Percentiles rank a stretch among this genome's conserved stretches.
Evolutionary conservation across 106 monocot species (phyloP).

Genomic region (Phalaenopsis equestris): DNA sequence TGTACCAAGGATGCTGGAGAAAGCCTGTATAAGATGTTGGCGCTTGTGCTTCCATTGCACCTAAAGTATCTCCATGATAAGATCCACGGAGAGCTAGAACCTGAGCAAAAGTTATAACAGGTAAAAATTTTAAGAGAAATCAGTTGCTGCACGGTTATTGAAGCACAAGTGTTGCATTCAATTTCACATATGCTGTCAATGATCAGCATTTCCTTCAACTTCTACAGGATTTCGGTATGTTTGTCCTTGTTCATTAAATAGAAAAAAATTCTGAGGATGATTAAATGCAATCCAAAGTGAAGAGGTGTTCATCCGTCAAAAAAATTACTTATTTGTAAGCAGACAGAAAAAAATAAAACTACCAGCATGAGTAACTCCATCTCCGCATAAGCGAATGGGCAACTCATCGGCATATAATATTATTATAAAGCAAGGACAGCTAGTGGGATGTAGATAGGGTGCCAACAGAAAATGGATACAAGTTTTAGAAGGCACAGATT

Average conservation of each 20-base stretch:
- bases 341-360: background rate
- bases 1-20: conserved; percentile 87
- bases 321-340: background rate
- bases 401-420: background rate
- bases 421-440: background rate
- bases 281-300: background rate
- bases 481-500: background rate
- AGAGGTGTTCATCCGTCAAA: background rate
- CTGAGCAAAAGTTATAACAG: conserved; percentile 23
- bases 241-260: background rate
- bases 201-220: background rate
- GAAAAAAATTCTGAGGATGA: background rate
- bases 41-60: conserved; percentile 98
- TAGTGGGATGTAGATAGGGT: background rate
- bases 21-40: conserved; percentile 85
- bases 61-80: conserved; percentile 97
- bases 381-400: background rate
- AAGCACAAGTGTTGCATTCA: background rate
- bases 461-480: background rate
- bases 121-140: background rate
- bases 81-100: conserved; percentile 91
- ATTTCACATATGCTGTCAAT: background rate
- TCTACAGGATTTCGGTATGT: background rate
- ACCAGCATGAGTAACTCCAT: background rate
- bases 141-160: background rate